Base-by-base conservation (phyloP, 1,284 basidiomycete species). In the Tilletia indica region DNA sequence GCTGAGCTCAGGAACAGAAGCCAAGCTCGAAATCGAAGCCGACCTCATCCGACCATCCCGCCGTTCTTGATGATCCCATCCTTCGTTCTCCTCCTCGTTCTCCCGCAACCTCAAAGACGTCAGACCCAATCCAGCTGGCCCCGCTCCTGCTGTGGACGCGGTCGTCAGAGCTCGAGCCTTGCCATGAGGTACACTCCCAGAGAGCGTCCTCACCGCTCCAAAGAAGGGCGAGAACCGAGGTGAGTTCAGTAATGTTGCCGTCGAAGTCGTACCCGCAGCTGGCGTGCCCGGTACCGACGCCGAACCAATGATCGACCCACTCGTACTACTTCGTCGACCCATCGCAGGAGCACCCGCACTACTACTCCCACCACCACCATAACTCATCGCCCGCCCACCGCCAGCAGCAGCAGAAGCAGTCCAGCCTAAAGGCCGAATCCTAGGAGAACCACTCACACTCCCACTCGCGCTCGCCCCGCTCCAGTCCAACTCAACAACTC, bases 1-100 rank as follows among this genome's bases (percentile, higher is more conserved):
- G 36, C 61, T 64, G 61, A 64, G 31, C 61, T 64, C 61, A n/a
- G 61, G 61, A 9, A 64, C 51, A 11, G 19, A 54, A 19, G 51
- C 51, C 51, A 54, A n/a, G 12, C 61, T 64, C 34, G 61, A 38
- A 16, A 64, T 21, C 36, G 61, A 64, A 14, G 61, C 34, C 61
- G 61, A 38, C 19, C 61, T 34, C 19, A 14, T 38, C 14, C 61
- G 61, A n/a, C 61, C n/a, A 31, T 58, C 56, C 42, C 42, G 42
- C 42, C 42, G 42, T 45, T 45, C 42, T 45, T 14, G 42, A 8
- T 45, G 42, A 45, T 45, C 42, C 42, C 12, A 19, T 19, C 51
- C 51, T 8, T 25, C 11, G 2, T 19, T 9, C 34, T 34, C 61
- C 36, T 25, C 6, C 31, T 45, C 42, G 42, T 45, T 45, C 42